phyloP scores from a whole-genome alignment of 129 eudicot genomes.

The Artemisia tridentata region DNA sequence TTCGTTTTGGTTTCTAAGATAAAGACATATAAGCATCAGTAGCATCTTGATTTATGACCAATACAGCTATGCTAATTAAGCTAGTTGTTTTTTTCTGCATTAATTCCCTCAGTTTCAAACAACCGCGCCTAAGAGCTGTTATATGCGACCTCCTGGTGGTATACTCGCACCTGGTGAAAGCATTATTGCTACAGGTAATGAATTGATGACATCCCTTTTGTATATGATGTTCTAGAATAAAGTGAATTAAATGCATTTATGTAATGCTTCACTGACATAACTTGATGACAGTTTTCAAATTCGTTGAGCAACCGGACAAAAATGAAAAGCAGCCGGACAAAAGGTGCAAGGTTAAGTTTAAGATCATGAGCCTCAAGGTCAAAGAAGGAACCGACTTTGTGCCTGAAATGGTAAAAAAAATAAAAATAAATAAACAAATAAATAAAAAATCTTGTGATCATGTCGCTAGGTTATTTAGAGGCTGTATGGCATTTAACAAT shows the following conservation, averaged over 20 bases:
- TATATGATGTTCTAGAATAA: background rate
- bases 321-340: constrained; percentile 52
- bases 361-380: constrained; percentile 85
- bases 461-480: background rate
- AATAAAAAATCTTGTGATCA: background rate
- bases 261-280: background rate
- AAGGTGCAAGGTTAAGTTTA: constrained; percentile 74
- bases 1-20: background rate
- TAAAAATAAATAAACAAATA: background rate
- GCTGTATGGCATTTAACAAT: background rate
- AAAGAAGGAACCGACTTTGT: constrained; percentile 68
- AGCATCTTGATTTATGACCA: background rate
- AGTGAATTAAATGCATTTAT: constrained; percentile 15
- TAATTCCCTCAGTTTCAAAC: constrained; percentile 67
- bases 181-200: constrained; percentile 75
- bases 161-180: constrained; percentile 83
- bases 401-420: constrained; percentile 71
- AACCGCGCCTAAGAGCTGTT: constrained; percentile 94
- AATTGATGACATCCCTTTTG: background rate
- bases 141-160: constrained; percentile 94
- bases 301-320: constrained; percentile 83
- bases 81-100: constrained; percentile 16
- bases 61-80: background rate
- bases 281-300: constrained; percentile 67
- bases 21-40: constrained; percentile 14